Evolutionary conservation across 768 basidiomycete species (phyloP).

Genomic region (Dacryopinax primogenitus): DNA sequence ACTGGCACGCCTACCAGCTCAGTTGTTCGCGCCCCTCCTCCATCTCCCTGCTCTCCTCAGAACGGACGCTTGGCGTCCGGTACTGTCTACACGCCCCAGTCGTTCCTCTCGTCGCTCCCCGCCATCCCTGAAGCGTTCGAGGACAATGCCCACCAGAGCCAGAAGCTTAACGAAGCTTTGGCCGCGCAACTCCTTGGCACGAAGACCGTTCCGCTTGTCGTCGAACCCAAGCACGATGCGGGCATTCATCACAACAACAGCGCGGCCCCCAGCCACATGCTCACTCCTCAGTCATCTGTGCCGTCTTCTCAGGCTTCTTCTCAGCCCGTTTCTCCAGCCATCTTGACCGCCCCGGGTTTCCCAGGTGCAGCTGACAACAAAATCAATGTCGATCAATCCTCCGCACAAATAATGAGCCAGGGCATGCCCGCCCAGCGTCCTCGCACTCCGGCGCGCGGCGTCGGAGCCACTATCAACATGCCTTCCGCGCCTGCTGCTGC

Average conservation of each 20-base stretch:
- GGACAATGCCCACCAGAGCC: background rate
- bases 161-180: constrained; percentile 1
- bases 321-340: background rate
- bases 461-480: background rate
- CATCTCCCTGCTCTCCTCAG: constrained; percentile 4
- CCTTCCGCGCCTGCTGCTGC: background rate
- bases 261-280: background rate
- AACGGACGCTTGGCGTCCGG: background rate
- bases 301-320: background rate
- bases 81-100: background rate
- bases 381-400: background rate
- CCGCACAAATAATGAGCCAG: background rate
- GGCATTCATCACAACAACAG: background rate
- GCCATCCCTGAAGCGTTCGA: background rate
- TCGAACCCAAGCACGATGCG: background rate
- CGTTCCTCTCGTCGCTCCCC: background rate
- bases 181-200: background rate
- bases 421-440: background rate
- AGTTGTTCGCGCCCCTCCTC: background rate
- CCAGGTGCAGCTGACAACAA: background rate
- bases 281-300: background rate
- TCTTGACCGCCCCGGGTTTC: background rate
- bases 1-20: background rate
- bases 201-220: background rate
- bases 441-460: constrained; percentile 5